Evolutionary conservation across 225 moss, liverwort and hornwort genomes (phyloP).

Genomic region (Anthoceros angustus): DNA sequence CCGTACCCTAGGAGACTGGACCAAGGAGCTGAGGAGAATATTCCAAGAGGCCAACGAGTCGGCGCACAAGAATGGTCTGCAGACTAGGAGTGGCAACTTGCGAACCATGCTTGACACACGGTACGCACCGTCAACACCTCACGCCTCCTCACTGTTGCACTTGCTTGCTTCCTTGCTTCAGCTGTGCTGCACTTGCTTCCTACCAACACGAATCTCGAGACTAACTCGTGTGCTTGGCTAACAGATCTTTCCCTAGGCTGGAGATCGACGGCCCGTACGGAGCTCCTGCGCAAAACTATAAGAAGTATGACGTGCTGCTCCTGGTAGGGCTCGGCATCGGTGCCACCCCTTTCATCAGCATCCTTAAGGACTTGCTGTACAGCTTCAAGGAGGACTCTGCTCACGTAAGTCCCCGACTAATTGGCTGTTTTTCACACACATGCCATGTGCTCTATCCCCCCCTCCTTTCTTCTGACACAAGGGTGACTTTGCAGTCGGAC

Average conservation of each 20-base stretch:
- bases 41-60: constrained; percentile 32
- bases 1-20: constrained; percentile 93
- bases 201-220: no score
- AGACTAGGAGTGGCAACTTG: background rate
- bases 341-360: constrained; percentile 95
- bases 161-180: background rate
- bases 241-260: constrained; percentile 41
- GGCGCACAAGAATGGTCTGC: background rate
- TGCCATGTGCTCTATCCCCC: background rate
- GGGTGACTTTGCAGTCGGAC: background rate
- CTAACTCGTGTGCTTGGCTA: no score
- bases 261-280: constrained; percentile 91
- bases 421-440: no score
- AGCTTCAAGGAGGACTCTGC: constrained; percentile 29
- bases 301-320: constrained; percentile 77
- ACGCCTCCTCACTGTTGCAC: background rate
- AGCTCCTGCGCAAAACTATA: constrained; percentile 83
- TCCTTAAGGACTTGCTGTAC: constrained; percentile 79
- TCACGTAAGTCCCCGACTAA: background rate
- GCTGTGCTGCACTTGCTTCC: background rate
- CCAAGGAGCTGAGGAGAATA: constrained; percentile 44
- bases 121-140: background rate
- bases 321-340: constrained; percentile 96
- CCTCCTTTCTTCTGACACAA: background rate
- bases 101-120: constrained; percentile 1